A percentile compares a stretch with the other conserved stretches of the same genome.
These are phyloP conservation scores for Pleurozium schreberi DNA, from an alignment of 225 moss, liverwort and hornwort species.

Conservation along the genomic window DNA sequence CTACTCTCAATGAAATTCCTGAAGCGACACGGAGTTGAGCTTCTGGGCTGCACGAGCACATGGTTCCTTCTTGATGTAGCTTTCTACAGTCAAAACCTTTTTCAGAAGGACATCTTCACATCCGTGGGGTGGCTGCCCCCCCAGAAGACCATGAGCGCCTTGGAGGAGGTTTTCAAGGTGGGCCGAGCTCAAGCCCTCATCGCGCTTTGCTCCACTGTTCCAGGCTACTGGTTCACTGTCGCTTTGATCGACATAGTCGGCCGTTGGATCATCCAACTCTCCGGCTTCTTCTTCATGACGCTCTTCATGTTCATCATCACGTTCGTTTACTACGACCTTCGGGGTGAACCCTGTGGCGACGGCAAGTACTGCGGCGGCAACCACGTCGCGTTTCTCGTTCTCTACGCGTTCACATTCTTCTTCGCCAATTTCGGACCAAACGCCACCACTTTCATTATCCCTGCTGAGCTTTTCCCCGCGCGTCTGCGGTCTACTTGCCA, in stretches of 20 bases:
- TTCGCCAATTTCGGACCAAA: constrained; percentile 53
- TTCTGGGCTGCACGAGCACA: constrained; percentile 27
- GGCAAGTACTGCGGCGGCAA: constrained; percentile 26
- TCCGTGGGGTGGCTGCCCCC: constrained; percentile 32
- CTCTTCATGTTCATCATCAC: constrained; percentile 48
- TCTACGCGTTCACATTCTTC: constrained; percentile 50
- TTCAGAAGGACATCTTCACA: constrained; percentile 37
- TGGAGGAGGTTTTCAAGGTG: constrained; percentile 33
- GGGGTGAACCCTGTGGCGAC: constrained; percentile 23
- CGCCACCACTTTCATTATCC: constrained; percentile 48
- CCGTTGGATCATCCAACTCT: constrained; percentile 36
- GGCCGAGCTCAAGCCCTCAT: constrained; percentile 13
- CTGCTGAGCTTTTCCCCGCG: constrained; percentile 48
- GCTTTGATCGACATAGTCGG: constrained; percentile 39
- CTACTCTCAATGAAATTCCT: constrained; percentile 9
- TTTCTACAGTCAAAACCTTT: constrained; percentile 1
- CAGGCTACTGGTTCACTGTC: constrained; percentile 47
- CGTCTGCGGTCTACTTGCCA: constrained; percentile 36
- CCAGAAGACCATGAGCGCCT: constrained; percentile 21
- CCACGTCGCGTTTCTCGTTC: constrained; percentile 25
- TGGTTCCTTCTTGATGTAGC: constrained; percentile 1
- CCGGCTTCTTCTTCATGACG: constrained; percentile 51
- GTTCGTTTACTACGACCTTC: constrained; percentile 19
- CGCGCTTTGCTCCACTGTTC: constrained; percentile 28
- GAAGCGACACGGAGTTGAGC: constrained; percentile 24